Base-by-base conservation (phyloP, 2,329 filamentous ascomycete genomes). In the Phaeosphaeria sp. region DNA sequence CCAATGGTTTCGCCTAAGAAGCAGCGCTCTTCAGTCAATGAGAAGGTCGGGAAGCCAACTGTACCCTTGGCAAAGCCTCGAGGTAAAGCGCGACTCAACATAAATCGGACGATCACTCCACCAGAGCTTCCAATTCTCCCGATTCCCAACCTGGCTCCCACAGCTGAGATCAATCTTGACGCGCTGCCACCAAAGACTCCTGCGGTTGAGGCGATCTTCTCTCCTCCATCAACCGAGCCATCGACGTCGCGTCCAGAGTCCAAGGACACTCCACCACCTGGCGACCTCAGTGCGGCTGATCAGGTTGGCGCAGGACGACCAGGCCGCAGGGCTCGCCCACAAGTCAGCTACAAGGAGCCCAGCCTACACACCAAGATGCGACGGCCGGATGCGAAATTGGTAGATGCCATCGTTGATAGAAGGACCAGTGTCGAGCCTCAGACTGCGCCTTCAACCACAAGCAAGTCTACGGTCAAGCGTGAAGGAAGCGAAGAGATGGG, bases 261-360 rank as follows among this genome's bases (percentile, higher is more conserved):
- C 39, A 77, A 74, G 47, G 78, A 81, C 52, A 82, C 80, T 20
- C 80, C 80, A 53, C 79, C 79, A 11, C 78, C 80, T 1, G 70
- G 69, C 15, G 76, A 81, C 47, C 67, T 81, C 0, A 72, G 59
- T 54, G 73, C 72, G 25, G 63, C 68, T 22, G 76, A 78, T 49
- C 70, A 72, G 44, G 68, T 56, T 17, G 72, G 69, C 21, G 70
- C 68, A 18, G 74, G 67, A 21, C 71, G 81, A 33, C 78, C 80
- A 11, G 80, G 78, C 2, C 75, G 82, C 54, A 75, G 82, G 57
- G 80, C 80, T 15, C 74, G 81, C 22, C 71, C 79, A 18, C 76
- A 79, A 33, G 80, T 83, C 49, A 82, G 79, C 67, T 83, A 83
- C 58, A 80, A 81, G 13, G 81, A 83, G 60, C 82, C 82, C 1